Percentiles rank a stretch among this genome's conserved stretches.
Conservation (phyloP, 2,329 filamentous ascomycete genomes). For the Apiospora phragmitis region DNA sequence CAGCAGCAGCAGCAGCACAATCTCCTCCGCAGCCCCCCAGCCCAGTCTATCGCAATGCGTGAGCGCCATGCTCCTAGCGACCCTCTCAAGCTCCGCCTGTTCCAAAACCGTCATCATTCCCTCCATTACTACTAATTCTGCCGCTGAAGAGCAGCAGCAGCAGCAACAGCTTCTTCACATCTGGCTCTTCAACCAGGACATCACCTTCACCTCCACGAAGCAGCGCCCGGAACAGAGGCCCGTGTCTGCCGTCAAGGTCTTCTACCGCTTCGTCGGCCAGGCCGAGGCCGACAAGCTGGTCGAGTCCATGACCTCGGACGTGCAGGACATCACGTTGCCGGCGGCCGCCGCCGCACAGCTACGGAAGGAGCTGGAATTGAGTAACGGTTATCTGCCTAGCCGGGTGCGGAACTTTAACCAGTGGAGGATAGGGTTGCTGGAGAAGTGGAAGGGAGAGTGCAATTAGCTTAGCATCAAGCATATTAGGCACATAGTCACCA, state of each 20-base stretch:
- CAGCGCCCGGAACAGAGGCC: constrained; percentile 5
- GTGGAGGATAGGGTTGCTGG: constrained; percentile 68
- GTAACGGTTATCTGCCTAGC: constrained; percentile 53
- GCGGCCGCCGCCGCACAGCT: constrained; percentile 48
- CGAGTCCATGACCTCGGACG: constrained; percentile 52
- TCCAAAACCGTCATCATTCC: constrained; percentile 57
- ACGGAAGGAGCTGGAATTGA: constrained; percentile 43
- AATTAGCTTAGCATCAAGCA: neutral
- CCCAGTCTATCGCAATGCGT: constrained; percentile 52
- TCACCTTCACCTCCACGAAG: constrained; percentile 48
- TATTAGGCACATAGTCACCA: neutral
- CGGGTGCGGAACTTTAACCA: constrained; percentile 59
- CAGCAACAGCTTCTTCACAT: constrained; percentile 40
- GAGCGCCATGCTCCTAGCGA: constrained; percentile 52
- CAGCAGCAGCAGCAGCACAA: neutral
- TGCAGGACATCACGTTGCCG: constrained; percentile 62
- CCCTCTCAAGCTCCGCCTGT: constrained; percentile 56
- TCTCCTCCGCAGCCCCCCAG: constrained; percentile 15
- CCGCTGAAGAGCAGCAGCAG: neutral
- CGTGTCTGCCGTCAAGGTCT: constrained; percentile 51
- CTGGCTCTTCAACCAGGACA: constrained; percentile 58
- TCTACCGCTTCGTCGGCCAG: constrained; percentile 47
- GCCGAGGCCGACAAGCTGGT: constrained; percentile 49
- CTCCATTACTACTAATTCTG: constrained; percentile 18
- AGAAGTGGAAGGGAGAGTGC: constrained; percentile 43